Evolutionary conservation across 2,329 filamentous ascomycete species (phyloP).

Genomic region (Akanthomyces uredinophilus): DNA sequence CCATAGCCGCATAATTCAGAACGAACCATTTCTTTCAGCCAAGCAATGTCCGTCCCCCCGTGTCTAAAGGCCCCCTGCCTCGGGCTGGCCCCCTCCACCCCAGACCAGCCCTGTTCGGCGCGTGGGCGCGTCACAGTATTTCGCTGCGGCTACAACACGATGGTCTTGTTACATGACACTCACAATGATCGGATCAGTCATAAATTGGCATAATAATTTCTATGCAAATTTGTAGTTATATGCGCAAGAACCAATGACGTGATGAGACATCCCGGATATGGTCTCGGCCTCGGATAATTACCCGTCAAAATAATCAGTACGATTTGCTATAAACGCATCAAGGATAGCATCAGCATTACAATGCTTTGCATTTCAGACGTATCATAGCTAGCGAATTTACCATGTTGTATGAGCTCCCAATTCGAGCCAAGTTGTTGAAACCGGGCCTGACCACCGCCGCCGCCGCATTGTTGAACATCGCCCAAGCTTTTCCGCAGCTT

Average conservation of each 20-base stretch:
- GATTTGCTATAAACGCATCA: neutral
- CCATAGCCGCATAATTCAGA: neutral
- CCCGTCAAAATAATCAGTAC: neutral
- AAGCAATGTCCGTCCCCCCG: neutral
- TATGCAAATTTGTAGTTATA: neutral
- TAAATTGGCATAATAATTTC: neutral
- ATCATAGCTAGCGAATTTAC: neutral
- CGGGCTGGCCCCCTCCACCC: neutral
- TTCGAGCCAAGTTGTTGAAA: neutral
- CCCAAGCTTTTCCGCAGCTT: neutral
- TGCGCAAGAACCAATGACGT: neutral
- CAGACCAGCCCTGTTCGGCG: neutral
- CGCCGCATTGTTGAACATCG: neutral
- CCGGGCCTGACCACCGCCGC: too few relatives aligned
- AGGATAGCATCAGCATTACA: neutral
- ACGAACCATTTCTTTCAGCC: neutral
- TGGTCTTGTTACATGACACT: neutral
- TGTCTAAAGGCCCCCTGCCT: neutral
- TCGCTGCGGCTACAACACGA: neutral
- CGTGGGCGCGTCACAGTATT: neutral
- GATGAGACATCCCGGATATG: neutral
- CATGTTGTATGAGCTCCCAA: neutral
- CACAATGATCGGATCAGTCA: neutral
- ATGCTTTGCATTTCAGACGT: neutral
- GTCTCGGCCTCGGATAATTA: neutral